A percentile compares a stretch with the other conserved stretches of the same genome.
These are phyloP conservation scores for Sclerotinia glacialis DNA, from an alignment of 2,329 filamentous ascomycete genomes.

Conservation along the genomic window DNA sequence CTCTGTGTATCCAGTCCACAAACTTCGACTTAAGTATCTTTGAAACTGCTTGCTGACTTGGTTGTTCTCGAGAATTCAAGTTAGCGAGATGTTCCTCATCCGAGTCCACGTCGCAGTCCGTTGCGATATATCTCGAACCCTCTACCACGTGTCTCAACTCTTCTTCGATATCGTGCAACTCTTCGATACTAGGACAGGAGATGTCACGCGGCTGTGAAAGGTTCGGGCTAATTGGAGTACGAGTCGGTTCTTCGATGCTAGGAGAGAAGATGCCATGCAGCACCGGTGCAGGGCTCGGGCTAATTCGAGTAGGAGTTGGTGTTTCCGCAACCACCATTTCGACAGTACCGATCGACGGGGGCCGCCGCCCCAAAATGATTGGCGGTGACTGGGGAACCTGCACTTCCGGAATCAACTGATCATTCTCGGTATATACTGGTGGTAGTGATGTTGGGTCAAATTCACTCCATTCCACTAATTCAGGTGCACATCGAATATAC, in stretches of 20 bases:
- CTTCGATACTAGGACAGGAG: background rate
- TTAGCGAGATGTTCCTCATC: slow-evolving; percentile 15
- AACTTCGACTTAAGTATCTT: slow-evolving; percentile 5
- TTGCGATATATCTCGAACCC: slow-evolving; percentile 10
- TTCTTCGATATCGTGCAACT: background rate
- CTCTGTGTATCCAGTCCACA: background rate
- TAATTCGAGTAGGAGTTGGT: background rate
- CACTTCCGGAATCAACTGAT: too few species aligned
- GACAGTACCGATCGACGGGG: background rate
- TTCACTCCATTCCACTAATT: too few species aligned
- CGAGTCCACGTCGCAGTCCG: slow-evolving; percentile 1
- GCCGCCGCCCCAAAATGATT: background rate
- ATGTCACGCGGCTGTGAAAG: background rate
- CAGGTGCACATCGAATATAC: too few species aligned
- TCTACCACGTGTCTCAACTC: too few species aligned
- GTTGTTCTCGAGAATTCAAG: slow-evolving; percentile 7
- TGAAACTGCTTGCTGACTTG: slow-evolving; percentile 10
- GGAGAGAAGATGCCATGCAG: background rate
- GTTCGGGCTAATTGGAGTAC: background rate
- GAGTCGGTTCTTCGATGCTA: slow-evolving; percentile 1
- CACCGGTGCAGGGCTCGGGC: background rate
- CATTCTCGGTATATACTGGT: too few species aligned
- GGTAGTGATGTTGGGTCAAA: too few species aligned
- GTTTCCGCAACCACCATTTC: slow-evolving; percentile 6
- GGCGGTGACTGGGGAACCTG: too few species aligned